Evolutionary conservation across 768 basidiomycete genomes (phyloP).

Genomic region (Suillus paluster): DNA sequence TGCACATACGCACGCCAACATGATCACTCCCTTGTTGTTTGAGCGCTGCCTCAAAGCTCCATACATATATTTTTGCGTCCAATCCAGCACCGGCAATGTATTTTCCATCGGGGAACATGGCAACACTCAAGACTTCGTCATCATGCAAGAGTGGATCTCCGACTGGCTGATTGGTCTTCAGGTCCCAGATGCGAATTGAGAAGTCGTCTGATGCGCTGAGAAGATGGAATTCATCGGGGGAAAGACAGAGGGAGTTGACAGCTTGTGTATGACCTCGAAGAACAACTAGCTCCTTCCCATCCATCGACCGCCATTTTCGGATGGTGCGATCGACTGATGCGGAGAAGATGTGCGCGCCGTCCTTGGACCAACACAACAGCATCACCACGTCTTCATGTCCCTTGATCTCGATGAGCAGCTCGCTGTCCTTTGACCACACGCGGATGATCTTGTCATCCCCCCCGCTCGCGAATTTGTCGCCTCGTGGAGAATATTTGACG

Average conservation of each 20-base stretch:
- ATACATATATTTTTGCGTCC: constrained; percentile 76
- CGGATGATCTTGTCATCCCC: not conserved
- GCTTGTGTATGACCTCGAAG: not conserved
- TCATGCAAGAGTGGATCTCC: constrained; percentile 66
- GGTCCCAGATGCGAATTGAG: constrained; percentile 3
- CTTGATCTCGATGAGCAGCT: not conserved
- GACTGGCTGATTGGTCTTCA: not conserved
- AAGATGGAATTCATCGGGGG: not conserved
- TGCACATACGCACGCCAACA: not conserved
- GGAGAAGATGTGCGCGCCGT: not conserved
- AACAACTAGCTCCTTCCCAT: not conserved
- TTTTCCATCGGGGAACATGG: constrained; percentile 79
- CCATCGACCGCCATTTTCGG: not conserved
- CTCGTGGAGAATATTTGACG: not conserved
- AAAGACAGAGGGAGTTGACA: not conserved
- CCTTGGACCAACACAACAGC: not conserved
- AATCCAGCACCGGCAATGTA: constrained; percentile 81
- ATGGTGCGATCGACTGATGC: not conserved
- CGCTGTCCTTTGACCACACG: not conserved
- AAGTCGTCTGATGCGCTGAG: not conserved
- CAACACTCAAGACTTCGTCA: constrained; percentile 77
- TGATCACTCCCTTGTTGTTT: not conserved
- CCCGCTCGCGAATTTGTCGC: not conserved
- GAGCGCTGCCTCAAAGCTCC: constrained; percentile 61
- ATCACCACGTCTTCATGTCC: not conserved